Conservation (phyloP, 306 rosid species). For the Cicer chorassanicum region DNA sequence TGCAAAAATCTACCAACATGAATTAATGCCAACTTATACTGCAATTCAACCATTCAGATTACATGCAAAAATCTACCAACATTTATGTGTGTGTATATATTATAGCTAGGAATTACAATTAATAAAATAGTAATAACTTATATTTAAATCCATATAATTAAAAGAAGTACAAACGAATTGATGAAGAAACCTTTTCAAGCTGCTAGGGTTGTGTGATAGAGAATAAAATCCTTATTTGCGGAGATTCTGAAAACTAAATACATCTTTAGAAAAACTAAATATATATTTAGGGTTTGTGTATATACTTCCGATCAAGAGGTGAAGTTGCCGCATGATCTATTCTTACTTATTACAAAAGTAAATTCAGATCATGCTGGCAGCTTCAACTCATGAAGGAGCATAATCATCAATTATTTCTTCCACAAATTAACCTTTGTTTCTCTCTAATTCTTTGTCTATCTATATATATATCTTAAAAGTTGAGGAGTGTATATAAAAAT, state of each 20-base stretch:
- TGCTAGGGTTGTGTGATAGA: constrained; percentile 7
- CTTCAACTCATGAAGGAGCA: constrained; percentile 76
- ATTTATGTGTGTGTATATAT: too few relatives aligned
- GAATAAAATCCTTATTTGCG: not conserved
- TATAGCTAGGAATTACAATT: too few relatives aligned
- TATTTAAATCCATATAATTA: not conserved
- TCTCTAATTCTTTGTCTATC: not conserved
- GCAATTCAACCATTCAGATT: not conserved
- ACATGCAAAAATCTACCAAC: not conserved
- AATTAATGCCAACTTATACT: not conserved
- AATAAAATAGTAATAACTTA: not conserved
- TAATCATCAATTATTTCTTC: not conserved
- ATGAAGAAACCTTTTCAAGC: constrained; percentile 3
- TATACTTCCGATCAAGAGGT: constrained; percentile 73
- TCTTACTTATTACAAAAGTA: constrained; percentile 48
- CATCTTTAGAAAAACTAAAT: constrained; percentile 20
- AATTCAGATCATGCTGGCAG: constrained; percentile 97
- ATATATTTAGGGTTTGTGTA: constrained; percentile 43
- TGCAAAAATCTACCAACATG: not conserved
- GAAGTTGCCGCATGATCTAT: constrained; percentile 83
- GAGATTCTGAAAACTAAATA: not conserved
- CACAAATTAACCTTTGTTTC: not conserved
- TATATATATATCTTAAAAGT: constrained; percentile 1
- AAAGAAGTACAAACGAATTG: not conserved
- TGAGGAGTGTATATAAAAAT: constrained; percentile 38